Conservation (phyloP, 1,139 yeast genomes). For the Nakaseomyces sp. region DNA sequence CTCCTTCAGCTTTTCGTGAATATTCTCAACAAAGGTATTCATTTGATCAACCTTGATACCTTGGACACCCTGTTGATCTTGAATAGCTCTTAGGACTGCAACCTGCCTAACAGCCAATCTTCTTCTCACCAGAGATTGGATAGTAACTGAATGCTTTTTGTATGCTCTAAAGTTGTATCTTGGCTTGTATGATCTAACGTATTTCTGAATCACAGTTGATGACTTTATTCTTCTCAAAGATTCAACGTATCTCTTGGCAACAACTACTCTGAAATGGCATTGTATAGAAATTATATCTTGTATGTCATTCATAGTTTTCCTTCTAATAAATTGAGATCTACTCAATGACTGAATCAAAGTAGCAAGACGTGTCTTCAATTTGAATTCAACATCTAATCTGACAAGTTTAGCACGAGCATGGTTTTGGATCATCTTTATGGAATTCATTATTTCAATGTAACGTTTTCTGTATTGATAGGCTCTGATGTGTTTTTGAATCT, state of each 20-base stretch:
- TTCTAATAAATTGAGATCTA: slow-evolving; percentile 42
- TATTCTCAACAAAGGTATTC: neutral
- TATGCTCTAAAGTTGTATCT: slow-evolving; percentile 19
- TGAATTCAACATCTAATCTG: slow-evolving; percentile 49
- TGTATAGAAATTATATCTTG: slow-evolving; percentile 54
- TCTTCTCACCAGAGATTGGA: slow-evolving; percentile 75
- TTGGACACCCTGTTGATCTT: neutral
- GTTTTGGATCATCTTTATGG: slow-evolving; percentile 54
- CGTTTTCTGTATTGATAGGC: slow-evolving; percentile 55
- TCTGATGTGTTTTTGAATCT: slow-evolving; percentile 81
- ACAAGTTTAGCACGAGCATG: slow-evolving; percentile 54
- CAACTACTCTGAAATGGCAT: slow-evolving; percentile 56
- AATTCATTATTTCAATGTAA: slow-evolving; percentile 47
- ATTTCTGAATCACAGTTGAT: slow-evolving; percentile 46
- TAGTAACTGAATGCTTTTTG: slow-evolving; percentile 49
- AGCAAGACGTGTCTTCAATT: slow-evolving; percentile 60
- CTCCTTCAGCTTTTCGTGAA: neutral
- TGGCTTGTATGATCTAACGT: slow-evolving; percentile 52
- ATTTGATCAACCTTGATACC: neutral
- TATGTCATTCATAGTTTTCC: slow-evolving; percentile 42
- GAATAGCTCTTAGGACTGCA: neutral
- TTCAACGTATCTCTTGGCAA: slow-evolving; percentile 44
- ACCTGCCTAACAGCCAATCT: slow-evolving; percentile 44
- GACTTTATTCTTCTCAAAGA: slow-evolving; percentile 34
- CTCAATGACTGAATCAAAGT: slow-evolving; percentile 60